Percentiles rank a stretch among this genome's conserved stretches.
These are phyloP conservation scores for Verticillium dahliae DNA, from an alignment of 2,329 filamentous ascomycete species.

Conservation along the genomic window DNA sequence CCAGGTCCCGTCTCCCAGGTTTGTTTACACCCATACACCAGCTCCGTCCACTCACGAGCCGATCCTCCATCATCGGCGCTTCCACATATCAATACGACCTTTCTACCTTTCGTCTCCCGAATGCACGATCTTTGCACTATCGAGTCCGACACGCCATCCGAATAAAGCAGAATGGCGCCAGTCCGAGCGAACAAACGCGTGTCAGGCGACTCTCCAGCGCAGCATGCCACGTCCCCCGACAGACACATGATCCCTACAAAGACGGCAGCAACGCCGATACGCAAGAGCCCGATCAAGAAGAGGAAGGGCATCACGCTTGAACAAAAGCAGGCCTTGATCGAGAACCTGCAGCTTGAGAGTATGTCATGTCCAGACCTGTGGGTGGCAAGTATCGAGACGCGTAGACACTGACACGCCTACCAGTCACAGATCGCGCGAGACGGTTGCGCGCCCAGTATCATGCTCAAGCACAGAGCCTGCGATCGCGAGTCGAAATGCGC, in stretches of 20 bases:
- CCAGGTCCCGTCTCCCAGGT: constrained; percentile 1
- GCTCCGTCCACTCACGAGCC: constrained; percentile 14
- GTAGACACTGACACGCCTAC: background rate
- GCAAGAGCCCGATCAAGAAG: constrained; percentile 56
- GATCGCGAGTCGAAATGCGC: constrained; percentile 83
- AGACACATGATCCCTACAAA: constrained; percentile 22
- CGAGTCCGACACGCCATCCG: background rate
- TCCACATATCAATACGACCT: constrained; percentile 3
- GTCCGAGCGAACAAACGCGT: constrained; percentile 29
- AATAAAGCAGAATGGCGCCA: constrained; percentile 34
- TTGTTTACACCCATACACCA: constrained; percentile 16
- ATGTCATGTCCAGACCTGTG: constrained; percentile 23
- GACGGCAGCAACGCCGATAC: constrained; percentile 29
- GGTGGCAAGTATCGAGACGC: background rate
- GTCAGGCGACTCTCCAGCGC: constrained; percentile 19
- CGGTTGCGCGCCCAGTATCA: constrained; percentile 85
- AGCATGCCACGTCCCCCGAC: constrained; percentile 14
- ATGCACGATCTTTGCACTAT: constrained; percentile 4
- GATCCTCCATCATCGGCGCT: background rate
- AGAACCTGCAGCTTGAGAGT: constrained; percentile 88
- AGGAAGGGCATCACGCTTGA: constrained; percentile 54
- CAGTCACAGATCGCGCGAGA: constrained; percentile 81
- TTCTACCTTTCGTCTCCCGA: constrained; percentile 24
- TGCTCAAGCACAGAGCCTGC: constrained; percentile 77
- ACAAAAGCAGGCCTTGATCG: constrained; percentile 82